These are phyloP conservation scores for Tuber aestivum DNA, from an alignment of 495 filamentous ascomycete species.

Conservation along the genomic window DNA sequence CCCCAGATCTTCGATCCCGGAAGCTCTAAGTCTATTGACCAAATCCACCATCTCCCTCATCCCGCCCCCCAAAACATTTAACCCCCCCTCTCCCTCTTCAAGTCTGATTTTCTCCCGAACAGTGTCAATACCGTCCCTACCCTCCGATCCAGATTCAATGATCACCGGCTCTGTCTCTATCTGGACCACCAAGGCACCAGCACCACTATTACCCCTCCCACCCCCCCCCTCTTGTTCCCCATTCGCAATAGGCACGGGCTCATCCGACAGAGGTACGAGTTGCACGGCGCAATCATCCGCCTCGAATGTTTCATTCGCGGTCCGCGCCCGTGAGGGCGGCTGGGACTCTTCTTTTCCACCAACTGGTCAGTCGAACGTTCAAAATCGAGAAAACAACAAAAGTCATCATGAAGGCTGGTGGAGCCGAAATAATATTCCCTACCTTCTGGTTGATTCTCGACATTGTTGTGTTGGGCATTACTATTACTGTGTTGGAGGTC, in stretches of 20 bases:
- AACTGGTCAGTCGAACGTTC: neutral
- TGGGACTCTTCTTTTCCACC: neutral
- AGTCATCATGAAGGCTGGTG: neutral
- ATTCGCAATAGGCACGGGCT: neutral
- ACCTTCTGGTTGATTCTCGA: neutral
- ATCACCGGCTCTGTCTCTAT: neutral
- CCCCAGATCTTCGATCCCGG: slow-evolving; percentile 41
- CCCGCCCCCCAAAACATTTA: slow-evolving; percentile 38
- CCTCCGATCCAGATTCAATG: neutral
- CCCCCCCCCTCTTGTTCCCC: neutral
- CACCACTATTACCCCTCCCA: neutral
- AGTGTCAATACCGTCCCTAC: neutral
- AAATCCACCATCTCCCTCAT: slow-evolving; percentile 43
- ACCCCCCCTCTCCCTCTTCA: slow-evolving; percentile 16
- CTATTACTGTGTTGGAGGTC: neutral
- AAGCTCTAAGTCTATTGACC: slow-evolving; percentile 40
- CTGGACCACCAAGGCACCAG: neutral
- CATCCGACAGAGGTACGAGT: neutral
- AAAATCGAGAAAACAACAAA: neutral
- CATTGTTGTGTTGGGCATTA: neutral
- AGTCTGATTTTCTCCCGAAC: slow-evolving; percentile 6
- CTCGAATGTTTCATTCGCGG: neutral
- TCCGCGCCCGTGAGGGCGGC: neutral
- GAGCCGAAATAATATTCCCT: neutral
- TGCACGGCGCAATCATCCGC: neutral